Percentiles rank a stretch among this genome's conserved stretches.
phyloP scores from a whole-genome alignment of 148 eudicot genomes.

The Vaccinium vitisidaea region DNA sequence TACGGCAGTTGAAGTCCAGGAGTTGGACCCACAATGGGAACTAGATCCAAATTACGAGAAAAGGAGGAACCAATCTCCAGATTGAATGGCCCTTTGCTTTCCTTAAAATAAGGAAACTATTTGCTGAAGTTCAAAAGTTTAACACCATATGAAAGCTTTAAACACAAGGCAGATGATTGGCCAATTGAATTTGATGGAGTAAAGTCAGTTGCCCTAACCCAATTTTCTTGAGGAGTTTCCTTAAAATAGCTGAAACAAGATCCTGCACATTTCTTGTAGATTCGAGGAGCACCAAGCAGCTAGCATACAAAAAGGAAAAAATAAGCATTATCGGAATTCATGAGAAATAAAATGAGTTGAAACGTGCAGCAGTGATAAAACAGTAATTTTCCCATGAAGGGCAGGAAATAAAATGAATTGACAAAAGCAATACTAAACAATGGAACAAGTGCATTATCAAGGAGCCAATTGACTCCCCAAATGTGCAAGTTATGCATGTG shows the following conservation, averaged over 20 bases:
- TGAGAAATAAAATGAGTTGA: background rate
- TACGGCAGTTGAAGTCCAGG: conserved; percentile 51
- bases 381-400: background rate
- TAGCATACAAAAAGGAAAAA: conserved; percentile 16
- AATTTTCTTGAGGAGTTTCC: conserved; percentile 65
- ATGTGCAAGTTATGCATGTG: background rate
- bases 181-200: conserved; percentile 54
- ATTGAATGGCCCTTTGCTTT: conserved; percentile 40
- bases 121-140: conserved; percentile 44
- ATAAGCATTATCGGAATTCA: background rate
- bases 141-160: conserved; percentile 51
- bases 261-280: conserved; percentile 42
- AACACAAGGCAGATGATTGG: conserved; percentile 72
- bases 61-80: conserved; percentile 48
- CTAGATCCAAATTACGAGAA: conserved; percentile 46
- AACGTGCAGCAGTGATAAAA: background rate
- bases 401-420: too few relatives aligned
- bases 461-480: background rate
- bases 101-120: conserved; percentile 50
- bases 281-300: conserved; percentile 72
- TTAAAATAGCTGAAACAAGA: conserved; percentile 32
- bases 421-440: background rate
- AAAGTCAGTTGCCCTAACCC: conserved; percentile 35
- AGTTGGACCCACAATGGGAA: conserved; percentile 65
- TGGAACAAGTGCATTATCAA: background rate